These are phyloP conservation scores for Colletotrichum sp. DNA, from an alignment of 2,329 filamentous ascomycete genomes.

Conservation along the genomic window DNA sequence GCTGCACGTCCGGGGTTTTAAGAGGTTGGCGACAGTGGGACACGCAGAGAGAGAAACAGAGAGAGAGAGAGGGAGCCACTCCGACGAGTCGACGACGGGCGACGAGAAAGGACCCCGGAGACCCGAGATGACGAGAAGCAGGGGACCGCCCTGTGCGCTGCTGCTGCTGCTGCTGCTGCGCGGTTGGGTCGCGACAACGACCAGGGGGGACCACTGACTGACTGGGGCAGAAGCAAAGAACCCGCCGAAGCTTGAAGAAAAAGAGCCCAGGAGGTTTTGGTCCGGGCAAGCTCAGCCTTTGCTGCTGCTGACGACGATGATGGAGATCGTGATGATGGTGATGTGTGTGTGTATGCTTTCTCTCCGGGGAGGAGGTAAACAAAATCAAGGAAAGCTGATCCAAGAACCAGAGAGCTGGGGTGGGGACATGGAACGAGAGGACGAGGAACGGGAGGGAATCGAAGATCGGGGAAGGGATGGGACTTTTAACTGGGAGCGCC, in stretches of 20 bases:
- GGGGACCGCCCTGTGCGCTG: not conserved
- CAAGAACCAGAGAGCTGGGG: not conserved
- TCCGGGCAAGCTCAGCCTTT: not conserved
- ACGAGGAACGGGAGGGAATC: not conserved
- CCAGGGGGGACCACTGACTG: not conserved
- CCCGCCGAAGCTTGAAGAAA: not conserved
- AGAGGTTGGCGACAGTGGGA: not conserved
- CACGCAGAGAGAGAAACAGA: not conserved
- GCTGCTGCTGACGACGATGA: not conserved
- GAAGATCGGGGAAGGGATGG: conserved; percentile 7
- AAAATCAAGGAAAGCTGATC: conserved; percentile 10
- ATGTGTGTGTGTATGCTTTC: not conserved
- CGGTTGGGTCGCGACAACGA: not conserved
- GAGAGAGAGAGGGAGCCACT: not conserved
- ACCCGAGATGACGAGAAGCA: not conserved
- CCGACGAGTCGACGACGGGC: not conserved
- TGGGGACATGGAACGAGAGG: not conserved
- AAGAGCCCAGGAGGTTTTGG: conserved; percentile 12
- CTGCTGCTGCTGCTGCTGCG: not conserved
- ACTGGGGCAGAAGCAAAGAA: not conserved
- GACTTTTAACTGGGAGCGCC: not conserved
- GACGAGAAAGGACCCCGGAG: not conserved
- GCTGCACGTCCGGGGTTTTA: conserved; percentile 6
- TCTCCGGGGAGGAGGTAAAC: not conserved
- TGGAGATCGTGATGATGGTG: not conserved